Evolutionary conservation across 805 yeast genomes (phyloP).

Genomic region (Lachancea dasiensis): DNA sequence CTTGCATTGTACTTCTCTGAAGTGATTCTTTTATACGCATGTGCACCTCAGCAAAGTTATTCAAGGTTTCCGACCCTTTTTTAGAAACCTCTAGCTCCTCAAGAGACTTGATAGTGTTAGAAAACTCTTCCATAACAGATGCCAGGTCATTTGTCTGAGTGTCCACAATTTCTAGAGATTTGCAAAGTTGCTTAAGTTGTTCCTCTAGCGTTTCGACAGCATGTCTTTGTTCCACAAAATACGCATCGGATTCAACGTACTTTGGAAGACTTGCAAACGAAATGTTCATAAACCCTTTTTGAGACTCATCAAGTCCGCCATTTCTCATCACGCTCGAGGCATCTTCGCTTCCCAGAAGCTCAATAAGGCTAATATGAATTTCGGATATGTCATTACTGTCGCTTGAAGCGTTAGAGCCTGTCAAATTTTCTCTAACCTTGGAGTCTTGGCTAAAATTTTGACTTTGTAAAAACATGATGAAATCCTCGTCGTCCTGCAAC

Average conservation of each 20-base stretch:
- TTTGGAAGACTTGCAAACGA: conserved; percentile 63
- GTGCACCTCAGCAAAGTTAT: conserved; percentile 69
- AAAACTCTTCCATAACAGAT: conserved; percentile 60
- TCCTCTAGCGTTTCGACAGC: conserved; percentile 67
- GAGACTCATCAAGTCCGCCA: conserved; percentile 44
- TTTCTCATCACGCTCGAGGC: conserved; percentile 23
- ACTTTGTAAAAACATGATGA: conserved; percentile 69
- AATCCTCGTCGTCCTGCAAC: conserved; percentile 68
- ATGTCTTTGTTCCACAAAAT: conserved; percentile 60
- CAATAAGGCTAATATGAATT: conserved; percentile 29
- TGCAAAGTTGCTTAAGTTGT: conserved; percentile 63
- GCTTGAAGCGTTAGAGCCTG: conserved; percentile 47
- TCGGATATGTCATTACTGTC: conserved; percentile 37
- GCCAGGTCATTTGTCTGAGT: conserved; percentile 72
- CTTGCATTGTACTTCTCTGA: conserved; percentile 76
- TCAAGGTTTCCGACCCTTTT: conserved; percentile 54
- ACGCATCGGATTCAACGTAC: conserved; percentile 72
- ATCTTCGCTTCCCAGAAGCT: conserved; percentile 31
- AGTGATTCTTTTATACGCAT: conserved; percentile 62
- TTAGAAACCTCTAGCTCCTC: conserved; percentile 72
- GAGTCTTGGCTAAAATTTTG: conserved; percentile 63
- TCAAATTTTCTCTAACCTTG: conserved; percentile 58
- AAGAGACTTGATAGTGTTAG: conserved; percentile 49
- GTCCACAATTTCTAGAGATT: conserved; percentile 67
- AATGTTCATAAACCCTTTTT: conserved; percentile 58